Percentiles rank a stretch among this genome's conserved stretches.
Conservation (phyloP, 2,329 filamentous ascomycete genomes). For the Eutypa lata region DNA sequence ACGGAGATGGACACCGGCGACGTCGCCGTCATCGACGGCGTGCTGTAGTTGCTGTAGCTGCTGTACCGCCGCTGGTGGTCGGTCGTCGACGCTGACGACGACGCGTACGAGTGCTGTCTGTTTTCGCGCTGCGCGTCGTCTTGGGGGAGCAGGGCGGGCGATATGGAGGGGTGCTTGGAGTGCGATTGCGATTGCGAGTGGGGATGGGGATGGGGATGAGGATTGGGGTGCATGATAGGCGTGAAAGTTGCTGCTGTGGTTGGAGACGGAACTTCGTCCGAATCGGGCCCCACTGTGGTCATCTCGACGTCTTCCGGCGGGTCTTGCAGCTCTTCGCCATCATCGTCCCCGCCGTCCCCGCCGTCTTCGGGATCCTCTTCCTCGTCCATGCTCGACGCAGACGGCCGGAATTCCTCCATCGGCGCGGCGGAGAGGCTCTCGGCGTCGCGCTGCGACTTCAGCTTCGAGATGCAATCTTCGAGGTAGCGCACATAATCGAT, state of each 20-base stretch:
- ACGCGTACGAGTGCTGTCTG: slow-evolving; percentile 53
- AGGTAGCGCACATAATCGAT: slow-evolving; percentile 96
- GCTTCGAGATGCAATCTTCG: slow-evolving; percentile 78
- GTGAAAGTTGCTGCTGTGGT: slow-evolving; percentile 29
- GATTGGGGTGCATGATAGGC: slow-evolving; percentile 22
- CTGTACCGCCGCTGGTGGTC: slow-evolving; percentile 38
- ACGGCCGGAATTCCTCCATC: slow-evolving; percentile 26
- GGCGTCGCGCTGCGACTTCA: slow-evolving; percentile 60
- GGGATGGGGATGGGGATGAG: background rate
- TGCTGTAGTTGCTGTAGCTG: slow-evolving; percentile 29
- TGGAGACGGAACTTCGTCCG: too few relatives aligned
- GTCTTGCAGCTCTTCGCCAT: slow-evolving; percentile 35
- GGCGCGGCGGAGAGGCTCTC: slow-evolving; percentile 25
- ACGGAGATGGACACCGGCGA: slow-evolving; percentile 45
- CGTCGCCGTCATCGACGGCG: slow-evolving; percentile 28
- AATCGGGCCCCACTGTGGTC: slow-evolving; percentile 38
- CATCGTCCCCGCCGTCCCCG: slow-evolving; percentile 36
- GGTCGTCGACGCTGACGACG: slow-evolving; percentile 43
- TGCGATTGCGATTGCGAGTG: slow-evolving; percentile 12
- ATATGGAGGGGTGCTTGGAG: slow-evolving; percentile 46
- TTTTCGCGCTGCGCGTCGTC: slow-evolving; percentile 29
- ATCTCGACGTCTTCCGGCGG: slow-evolving; percentile 55
- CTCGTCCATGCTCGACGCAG: slow-evolving; percentile 20
- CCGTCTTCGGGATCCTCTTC: slow-evolving; percentile 21
- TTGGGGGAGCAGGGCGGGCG: slow-evolving; percentile 48